These are phyloP conservation scores for Cyclotella atomus DNA, from an alignment of 108 stramenopile genomes.

Conservation along the genomic window DNA sequence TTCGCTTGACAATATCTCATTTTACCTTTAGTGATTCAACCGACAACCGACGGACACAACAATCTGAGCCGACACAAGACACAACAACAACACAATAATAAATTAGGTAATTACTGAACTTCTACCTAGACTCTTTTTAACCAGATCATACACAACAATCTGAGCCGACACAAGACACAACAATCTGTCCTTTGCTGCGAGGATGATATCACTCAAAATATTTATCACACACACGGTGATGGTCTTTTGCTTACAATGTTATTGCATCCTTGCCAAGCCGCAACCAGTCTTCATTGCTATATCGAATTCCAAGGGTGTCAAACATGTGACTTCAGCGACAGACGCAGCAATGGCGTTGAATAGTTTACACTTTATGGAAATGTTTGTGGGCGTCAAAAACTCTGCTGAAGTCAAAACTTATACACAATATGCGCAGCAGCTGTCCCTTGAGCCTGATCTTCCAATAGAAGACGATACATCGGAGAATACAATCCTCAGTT, in stretches of 20 bases:
- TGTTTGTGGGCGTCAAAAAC: slow-evolving; percentile 20
- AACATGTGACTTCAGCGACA: slow-evolving; percentile 6
- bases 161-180: no score
- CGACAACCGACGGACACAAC: no score
- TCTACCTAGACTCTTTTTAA: no score
- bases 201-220: no score
- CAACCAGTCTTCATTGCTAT: background rate
- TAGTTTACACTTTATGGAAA: slow-evolving; percentile 28
- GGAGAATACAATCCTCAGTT: background rate
- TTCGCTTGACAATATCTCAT: no score
- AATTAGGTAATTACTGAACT: no score
- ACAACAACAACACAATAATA: no score
- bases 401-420: slow-evolving; percentile 26
- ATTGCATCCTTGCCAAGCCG: background rate
- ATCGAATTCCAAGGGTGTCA: background rate
- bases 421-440: slow-evolving; percentile 12
- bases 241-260: background rate
- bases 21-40: no score
- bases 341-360: slow-evolving; percentile 46
- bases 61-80: no score
- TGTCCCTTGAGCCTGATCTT: background rate
- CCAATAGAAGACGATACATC: background rate
- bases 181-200: no score
- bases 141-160: no score
- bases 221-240: background rate